Evolutionary conservation across 352 stramenopile genomes (phyloP).

Genomic region (Pythium pyrilobum): DNA sequence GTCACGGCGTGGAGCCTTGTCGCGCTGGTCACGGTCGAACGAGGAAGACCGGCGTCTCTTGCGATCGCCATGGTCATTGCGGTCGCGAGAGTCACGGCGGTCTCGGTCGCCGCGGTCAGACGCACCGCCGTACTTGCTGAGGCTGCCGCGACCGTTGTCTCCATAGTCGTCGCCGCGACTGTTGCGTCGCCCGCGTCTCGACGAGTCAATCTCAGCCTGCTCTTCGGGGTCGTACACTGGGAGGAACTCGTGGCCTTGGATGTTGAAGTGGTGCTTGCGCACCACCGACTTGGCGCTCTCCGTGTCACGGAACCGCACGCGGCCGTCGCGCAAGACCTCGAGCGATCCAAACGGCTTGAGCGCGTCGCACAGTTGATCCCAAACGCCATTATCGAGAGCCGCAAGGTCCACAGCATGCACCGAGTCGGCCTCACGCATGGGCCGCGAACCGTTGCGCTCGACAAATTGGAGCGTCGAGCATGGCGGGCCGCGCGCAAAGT

Average conservation of each 20-base stretch:
- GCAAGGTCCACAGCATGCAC: constrained; percentile 44
- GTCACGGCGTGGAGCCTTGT: constrained; percentile 7
- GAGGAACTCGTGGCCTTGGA: constrained; percentile 52
- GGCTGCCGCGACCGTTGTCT: not conserved
- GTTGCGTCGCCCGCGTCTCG: constrained; percentile 11
- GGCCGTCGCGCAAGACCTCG: constrained; percentile 31
- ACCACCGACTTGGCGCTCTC: constrained; percentile 62
- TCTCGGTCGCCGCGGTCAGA: not conserved
- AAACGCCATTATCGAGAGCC: constrained; percentile 35
- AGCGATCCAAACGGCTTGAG: constrained; percentile 48
- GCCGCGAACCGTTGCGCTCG: constrained; percentile 30
- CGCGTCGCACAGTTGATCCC: constrained; percentile 36
- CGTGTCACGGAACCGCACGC: constrained; percentile 44
- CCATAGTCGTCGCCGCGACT: constrained; percentile 4
- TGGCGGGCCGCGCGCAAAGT: constrained; percentile 66
- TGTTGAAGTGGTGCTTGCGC: constrained; percentile 32
- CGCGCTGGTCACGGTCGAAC: constrained; percentile 2
- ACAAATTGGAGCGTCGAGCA: constrained; percentile 65
- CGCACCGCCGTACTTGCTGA: not conserved
- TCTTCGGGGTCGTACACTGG: constrained; percentile 67
- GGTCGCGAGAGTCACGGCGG: constrained; percentile 7
- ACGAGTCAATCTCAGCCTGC: constrained; percentile 47
- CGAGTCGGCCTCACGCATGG: constrained; percentile 31
- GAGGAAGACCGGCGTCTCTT: constrained; percentile 14
- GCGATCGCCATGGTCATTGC: not conserved